phyloP scores from a whole-genome alignment of 2,329 filamentous ascomycete genomes.

The Didymella pomorum region DNA sequence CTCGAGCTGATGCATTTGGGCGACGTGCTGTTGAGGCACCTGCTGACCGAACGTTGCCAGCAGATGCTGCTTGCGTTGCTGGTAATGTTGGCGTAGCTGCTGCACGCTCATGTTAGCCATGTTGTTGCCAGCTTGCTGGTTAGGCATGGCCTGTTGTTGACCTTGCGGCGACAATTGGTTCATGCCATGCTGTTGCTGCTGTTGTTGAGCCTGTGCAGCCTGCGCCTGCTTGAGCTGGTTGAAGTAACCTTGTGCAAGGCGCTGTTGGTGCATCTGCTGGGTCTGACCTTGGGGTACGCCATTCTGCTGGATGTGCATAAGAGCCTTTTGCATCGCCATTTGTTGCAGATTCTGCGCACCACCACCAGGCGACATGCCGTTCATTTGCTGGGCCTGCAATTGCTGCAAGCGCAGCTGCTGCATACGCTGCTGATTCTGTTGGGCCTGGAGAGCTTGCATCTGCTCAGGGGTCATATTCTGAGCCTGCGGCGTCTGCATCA shows the following conservation, averaged over 20 bases:
- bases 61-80: constrained; percentile 36
- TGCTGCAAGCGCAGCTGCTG: constrained; percentile 24
- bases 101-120: constrained; percentile 40
- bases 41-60: constrained; percentile 35
- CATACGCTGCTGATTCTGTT: constrained; percentile 39
- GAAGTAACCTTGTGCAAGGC: constrained; percentile 38
- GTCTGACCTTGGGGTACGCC: constrained; percentile 44
- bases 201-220: constrained; percentile 38
- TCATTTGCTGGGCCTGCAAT: constrained; percentile 19
- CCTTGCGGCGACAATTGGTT: constrained; percentile 44
- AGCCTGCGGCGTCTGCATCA: constrained; percentile 47
- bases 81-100: constrained; percentile 39
- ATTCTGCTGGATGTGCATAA: constrained; percentile 44
- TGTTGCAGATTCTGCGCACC: constrained; percentile 36
- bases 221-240: constrained; percentile 29
- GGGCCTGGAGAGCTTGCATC: constrained; percentile 39
- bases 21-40: constrained; percentile 37
- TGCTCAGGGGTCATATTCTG: constrained; percentile 49
- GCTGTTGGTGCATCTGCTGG: constrained; percentile 35
- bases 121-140: constrained; percentile 31
- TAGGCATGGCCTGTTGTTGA: constrained; percentile 34
- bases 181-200: constrained; percentile 34
- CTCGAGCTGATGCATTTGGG: constrained; percentile 43
- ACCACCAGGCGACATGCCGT: constrained; percentile 31
- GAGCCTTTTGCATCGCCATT: constrained; percentile 43